These are phyloP conservation scores for Amanita phalloides DNA, from an alignment of 768 basidiomycete species.

Conservation along the genomic window DNA sequence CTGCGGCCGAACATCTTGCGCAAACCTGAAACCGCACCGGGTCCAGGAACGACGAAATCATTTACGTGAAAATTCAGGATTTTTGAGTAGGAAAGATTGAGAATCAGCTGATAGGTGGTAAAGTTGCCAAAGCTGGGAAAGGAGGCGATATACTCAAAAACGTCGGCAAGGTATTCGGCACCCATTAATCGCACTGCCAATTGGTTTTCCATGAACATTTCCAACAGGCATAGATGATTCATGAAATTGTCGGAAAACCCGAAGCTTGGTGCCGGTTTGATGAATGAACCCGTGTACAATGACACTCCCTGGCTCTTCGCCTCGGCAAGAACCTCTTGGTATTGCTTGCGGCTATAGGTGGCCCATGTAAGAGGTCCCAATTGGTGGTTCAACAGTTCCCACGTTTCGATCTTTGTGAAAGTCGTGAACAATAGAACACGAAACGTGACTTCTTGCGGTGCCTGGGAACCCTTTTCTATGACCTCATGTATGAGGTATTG, in stretches of 20 bases:
- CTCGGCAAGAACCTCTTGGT: slow-evolving; percentile 38
- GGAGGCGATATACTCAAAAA: slow-evolving; percentile 45
- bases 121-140: slow-evolving; percentile 73
- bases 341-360: slow-evolving; percentile 40
- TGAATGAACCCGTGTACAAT: slow-evolving; percentile 67
- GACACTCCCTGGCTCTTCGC: slow-evolving; percentile 24
- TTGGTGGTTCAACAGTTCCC: slow-evolving; percentile 42
- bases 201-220: slow-evolving; percentile 46
- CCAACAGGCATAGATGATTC: slow-evolving; percentile 56
- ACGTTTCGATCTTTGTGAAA: slow-evolving; percentile 66
- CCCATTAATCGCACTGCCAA: slow-evolving; percentile 36
- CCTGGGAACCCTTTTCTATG: slow-evolving; percentile 55
- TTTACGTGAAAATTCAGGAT: slow-evolving; percentile 51
- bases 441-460: slow-evolving; percentile 53
- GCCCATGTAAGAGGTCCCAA: slow-evolving; percentile 55
- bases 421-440: slow-evolving; percentile 61
- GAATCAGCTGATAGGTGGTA: slow-evolving; percentile 56
- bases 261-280: slow-evolving; percentile 56
- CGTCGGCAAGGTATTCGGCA: slow-evolving; percentile 49
- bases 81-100: slow-evolving; percentile 46
- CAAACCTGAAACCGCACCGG: slow-evolving; percentile 59
- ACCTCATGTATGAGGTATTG: slow-evolving; percentile 65
- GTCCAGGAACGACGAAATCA: slow-evolving; percentile 63
- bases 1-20: slow-evolving; percentile 49
- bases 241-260: slow-evolving; percentile 33